phyloP scores from a whole-genome alignment of 768 basidiomycete species.

The Dictyophora rubrovolvata region DNA sequence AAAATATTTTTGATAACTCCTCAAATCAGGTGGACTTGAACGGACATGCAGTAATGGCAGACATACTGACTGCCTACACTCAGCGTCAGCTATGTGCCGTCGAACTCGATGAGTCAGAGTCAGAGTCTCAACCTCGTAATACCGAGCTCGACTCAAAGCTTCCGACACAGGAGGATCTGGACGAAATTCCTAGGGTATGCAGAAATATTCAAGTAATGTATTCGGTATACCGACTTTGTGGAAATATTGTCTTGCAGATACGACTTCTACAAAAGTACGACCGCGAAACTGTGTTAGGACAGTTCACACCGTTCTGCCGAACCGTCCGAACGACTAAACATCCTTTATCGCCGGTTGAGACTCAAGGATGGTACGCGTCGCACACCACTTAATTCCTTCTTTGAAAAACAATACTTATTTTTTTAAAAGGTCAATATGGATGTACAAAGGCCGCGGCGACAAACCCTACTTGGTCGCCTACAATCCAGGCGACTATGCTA shows the following conservation, averaged over 20 bases:
- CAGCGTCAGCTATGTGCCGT: neutral
- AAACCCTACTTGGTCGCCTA: constrained; percentile 3
- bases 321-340: neutral
- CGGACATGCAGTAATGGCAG: constrained; percentile 3
- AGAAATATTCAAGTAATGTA: neutral
- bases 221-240: too few species aligned
- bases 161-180: neutral
- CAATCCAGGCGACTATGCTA: neutral
- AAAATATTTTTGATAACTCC: constrained; percentile 5
- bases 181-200: constrained; percentile 7
- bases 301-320: neutral
- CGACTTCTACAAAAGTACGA: neutral
- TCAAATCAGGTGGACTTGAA: neutral
- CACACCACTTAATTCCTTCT: neutral
- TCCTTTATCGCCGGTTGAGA: constrained; percentile 1
- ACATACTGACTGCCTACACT: constrained; percentile 2
- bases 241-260: neutral
- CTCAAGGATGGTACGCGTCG: neutral
- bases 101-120: neutral
- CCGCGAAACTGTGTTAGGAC: neutral
- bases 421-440: neutral
- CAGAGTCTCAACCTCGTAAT: neutral
- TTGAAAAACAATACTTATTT: neutral
- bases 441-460: neutral
- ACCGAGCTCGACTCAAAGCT: neutral